These are phyloP conservation scores for Penicillium italicum DNA, from an alignment of 2,329 filamentous ascomycete species.

Conservation along the genomic window DNA sequence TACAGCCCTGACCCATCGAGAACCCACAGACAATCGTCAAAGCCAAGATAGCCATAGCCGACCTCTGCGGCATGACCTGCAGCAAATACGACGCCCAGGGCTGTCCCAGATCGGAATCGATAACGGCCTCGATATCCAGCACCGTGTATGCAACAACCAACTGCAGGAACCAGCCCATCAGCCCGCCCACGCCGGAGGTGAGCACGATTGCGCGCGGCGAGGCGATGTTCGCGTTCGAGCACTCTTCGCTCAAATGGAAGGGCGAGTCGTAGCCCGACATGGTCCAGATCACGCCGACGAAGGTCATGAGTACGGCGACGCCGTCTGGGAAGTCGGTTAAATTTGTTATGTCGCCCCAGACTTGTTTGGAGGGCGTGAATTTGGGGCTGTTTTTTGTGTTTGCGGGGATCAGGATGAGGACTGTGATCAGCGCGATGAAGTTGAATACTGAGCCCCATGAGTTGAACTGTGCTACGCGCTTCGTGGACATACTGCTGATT, in stretches of 20 bases:
- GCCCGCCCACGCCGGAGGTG: slow-evolving; percentile 62
- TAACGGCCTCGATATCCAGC: slow-evolving; percentile 56
- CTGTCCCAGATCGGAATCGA: slow-evolving; percentile 62
- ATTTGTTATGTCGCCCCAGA: slow-evolving; percentile 65
- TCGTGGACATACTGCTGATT: slow-evolving; percentile 68
- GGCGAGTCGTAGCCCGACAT: slow-evolving; percentile 65
- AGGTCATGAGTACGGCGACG: slow-evolving; percentile 66
- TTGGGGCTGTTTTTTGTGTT: slow-evolving; percentile 55
- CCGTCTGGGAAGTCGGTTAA: slow-evolving; percentile 66
- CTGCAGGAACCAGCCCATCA: slow-evolving; percentile 71
- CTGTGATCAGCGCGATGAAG: slow-evolving; percentile 62
- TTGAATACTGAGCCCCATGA: slow-evolving; percentile 68
- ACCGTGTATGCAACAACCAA: slow-evolving; percentile 70
- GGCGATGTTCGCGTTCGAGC: slow-evolving; percentile 67
- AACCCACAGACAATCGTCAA: slow-evolving; percentile 68
- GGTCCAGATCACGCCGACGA: slow-evolving; percentile 67
- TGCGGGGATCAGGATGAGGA: slow-evolving; percentile 66
- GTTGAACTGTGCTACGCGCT: slow-evolving; percentile 67
- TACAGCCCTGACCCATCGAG: slow-evolving; percentile 69
- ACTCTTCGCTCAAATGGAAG: slow-evolving; percentile 73
- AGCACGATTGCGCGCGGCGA: slow-evolving; percentile 69
- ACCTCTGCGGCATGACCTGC: slow-evolving; percentile 59
- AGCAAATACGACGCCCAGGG: slow-evolving; percentile 68
- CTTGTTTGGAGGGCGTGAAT: slow-evolving; percentile 56
- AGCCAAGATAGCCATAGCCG: slow-evolving; percentile 59